phyloP scores from a whole-genome alignment of 139 green algal genomes.

The Dunaliella primolecta region DNA sequence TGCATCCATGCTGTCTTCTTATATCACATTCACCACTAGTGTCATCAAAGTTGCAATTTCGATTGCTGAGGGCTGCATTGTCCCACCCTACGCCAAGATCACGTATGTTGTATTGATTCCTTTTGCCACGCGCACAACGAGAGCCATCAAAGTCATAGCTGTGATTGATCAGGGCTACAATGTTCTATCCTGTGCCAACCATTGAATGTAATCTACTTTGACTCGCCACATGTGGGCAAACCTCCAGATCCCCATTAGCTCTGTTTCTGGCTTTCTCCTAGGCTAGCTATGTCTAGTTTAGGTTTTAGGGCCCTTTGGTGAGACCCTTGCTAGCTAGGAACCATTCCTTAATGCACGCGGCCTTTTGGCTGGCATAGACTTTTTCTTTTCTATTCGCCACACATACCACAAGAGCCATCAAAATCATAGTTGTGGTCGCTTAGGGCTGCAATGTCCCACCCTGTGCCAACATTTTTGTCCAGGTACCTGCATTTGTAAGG shows the following conservation, averaged over 20 bases:
- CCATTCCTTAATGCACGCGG: too few species aligned
- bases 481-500: background rate
- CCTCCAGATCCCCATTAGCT: background rate
- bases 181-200: background rate
- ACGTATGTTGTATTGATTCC: too few species aligned
- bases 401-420: background rate
- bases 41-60: too few species aligned
- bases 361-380: too few species aligned
- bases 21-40: too few species aligned
- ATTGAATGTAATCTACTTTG: too few species aligned
- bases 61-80: too few species aligned
- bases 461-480: background rate
- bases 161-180: background rate
- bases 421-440: background rate
- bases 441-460: background rate
- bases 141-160: background rate
- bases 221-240: too few species aligned
- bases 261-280: background rate
- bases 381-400: too few species aligned
- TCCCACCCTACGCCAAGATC: too few species aligned
- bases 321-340: too few species aligned
- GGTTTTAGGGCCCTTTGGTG: background rate
- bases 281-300: background rate
- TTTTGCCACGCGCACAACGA: too few species aligned
- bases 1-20: background rate